Evolutionary conservation across 345 rosid species (phyloP).

Genomic region (Eucalyptus leucophloia): DNA sequence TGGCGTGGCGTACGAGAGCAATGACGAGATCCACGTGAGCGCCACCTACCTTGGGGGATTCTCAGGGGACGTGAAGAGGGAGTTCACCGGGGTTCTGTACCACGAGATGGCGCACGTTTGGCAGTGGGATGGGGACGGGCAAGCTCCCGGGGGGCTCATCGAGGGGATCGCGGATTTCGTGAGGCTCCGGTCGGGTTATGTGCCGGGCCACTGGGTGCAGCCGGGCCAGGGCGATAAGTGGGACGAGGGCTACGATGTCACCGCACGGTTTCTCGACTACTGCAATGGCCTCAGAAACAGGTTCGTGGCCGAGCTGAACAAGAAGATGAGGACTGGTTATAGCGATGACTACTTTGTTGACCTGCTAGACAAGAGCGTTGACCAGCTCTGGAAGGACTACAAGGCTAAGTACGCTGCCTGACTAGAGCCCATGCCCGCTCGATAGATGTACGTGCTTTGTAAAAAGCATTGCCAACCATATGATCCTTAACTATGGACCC

Average conservation of each 20-base stretch:
- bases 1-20: constrained; percentile 8
- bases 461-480: background rate
- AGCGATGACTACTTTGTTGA: constrained; percentile 32
- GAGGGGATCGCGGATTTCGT: constrained; percentile 73
- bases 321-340: constrained; percentile 48
- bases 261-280: constrained; percentile 61
- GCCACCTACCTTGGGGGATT: constrained; percentile 11
- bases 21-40: constrained; percentile 25
- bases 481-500: background rate
- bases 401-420: too few relatives aligned
- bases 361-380: constrained; percentile 38
- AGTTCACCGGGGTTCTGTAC: constrained; percentile 44
- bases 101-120: constrained; percentile 60
- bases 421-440: too few relatives aligned
- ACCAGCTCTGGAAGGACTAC: constrained; percentile 60
- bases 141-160: constrained; percentile 28
- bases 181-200: constrained; percentile 45
- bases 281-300: constrained; percentile 36
- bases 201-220: constrained; percentile 42
- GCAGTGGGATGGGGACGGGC: constrained; percentile 63
- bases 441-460: too few relatives aligned
- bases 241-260: constrained; percentile 72
- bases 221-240: constrained; percentile 52
- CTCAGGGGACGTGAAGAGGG: constrained; percentile 26
- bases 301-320: constrained; percentile 56